phyloP scores from a whole-genome alignment of 2,329 filamentous ascomycete genomes.

The Fusarium clavum region DNA sequence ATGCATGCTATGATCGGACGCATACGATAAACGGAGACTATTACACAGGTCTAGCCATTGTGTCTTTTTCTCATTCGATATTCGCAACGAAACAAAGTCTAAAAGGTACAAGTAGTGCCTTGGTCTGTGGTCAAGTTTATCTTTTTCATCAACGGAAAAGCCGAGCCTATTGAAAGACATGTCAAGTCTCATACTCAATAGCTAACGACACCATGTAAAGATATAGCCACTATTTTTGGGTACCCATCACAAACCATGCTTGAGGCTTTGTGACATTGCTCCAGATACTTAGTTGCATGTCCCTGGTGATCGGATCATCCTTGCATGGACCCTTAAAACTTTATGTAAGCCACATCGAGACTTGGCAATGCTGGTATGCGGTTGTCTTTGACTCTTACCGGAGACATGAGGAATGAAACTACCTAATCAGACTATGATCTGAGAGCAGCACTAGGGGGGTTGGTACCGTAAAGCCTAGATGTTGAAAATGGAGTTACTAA shows the following conservation, averaged over 20 bases:
- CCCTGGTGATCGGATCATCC: background rate
- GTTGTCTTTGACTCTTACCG: background rate
- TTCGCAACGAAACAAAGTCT: background rate
- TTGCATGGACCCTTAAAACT: conserved; percentile 8
- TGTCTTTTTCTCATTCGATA: background rate
- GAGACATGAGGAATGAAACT: background rate
- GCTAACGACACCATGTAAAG: background rate
- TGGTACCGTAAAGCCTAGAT: background rate
- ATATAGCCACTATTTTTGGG: background rate
- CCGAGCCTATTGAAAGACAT: background rate
- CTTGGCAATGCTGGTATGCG: background rate
- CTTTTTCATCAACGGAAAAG: background rate
- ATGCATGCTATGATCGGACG: background rate
- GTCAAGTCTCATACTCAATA: background rate
- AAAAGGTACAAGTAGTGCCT: background rate
- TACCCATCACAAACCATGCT: background rate
- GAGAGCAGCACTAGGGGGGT: background rate
- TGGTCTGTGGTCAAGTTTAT: background rate
- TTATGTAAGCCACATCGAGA: conserved; percentile 10
- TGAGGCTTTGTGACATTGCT: background rate
- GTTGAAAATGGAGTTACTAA: background rate
- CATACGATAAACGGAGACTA: background rate
- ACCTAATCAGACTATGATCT: background rate
- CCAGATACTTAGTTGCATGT: background rate
- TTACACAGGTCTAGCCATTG: background rate